Base-by-base conservation (phyloP, 768 basidiomycete genomes). In the Suillus cothurnatus region DNA sequence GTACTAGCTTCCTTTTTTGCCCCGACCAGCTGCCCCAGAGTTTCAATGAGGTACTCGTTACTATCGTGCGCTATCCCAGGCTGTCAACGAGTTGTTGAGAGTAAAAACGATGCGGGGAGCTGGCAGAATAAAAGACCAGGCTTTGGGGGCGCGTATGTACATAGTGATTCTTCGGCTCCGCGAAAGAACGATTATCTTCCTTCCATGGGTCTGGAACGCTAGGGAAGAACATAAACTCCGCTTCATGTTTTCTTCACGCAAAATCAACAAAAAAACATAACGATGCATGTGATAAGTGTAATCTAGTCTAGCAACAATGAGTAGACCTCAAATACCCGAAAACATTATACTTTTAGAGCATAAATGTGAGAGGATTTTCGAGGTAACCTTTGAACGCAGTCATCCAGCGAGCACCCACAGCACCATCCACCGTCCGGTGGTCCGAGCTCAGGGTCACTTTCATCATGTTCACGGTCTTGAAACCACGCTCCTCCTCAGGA, bases 391-490 rank as follows among this genome's bases (percentile, higher is more conserved):
- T 97, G 86, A 99, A 97, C 45, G 94, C 93, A 63, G 88, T 75
- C 82, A 98, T 71, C 95, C 95, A 99, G 76, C 87, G 86, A 28
- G 97, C 95, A 63, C 90, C 95, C 62, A 99, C 87, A 57, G 97
- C 97, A 53, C 97, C 97, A 77, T 99, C 97, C 15, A 99, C 96
- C 43, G 90, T 92, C 72, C 97, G 84, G 81, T 99, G 97, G 76
- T 99, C 97, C 45, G 90, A 89, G 79, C 93, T 95, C 72, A 99
- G 81, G 6, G 97, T 99, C 21, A 90, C 97, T 76, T 97, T 97
- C 95, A 99, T 96, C 58, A 92, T 83, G 73, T 94, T 89, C 21
- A 86, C 86, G 23, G 88, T 90, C 86, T 95, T 98, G 85, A 97
- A 99, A 47, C 97, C 97, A 74, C 92, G 94, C 75, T 95, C 94